These are phyloP conservation scores for Tulasnella sp. DNA, from an alignment of 768 basidiomycete species.

Conservation along the genomic window DNA sequence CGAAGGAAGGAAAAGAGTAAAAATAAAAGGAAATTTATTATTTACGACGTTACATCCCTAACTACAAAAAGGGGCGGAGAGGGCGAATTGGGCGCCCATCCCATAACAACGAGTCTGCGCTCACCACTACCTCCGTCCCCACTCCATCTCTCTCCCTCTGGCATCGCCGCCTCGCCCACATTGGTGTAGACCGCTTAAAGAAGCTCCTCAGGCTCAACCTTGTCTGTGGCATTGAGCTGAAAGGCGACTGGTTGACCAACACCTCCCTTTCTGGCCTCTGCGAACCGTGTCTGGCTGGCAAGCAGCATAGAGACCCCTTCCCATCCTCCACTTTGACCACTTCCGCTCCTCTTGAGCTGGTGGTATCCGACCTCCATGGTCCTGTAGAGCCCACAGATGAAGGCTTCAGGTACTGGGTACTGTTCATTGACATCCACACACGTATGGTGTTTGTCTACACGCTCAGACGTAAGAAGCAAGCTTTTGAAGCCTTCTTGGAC, in stretches of 20 bases:
- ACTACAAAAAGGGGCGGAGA: too few relatives aligned
- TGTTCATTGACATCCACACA: constrained; percentile 9
- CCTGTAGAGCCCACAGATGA: background rate
- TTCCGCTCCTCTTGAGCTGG: background rate
- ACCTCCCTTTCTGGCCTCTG: background rate
- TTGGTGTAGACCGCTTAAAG: background rate
- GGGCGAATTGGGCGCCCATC: too few relatives aligned
- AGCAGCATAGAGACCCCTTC: constrained; percentile 3
- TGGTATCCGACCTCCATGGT: constrained; percentile 13
- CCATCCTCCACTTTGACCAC: background rate
- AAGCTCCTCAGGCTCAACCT: background rate
- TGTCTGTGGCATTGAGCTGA: background rate
- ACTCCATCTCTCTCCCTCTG: background rate
- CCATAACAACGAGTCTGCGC: background rate
- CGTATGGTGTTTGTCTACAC: background rate
- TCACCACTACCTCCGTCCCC: background rate
- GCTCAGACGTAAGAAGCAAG: constrained; percentile 5
- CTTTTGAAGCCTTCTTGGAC: constrained; percentile 5
- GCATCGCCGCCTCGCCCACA: background rate
- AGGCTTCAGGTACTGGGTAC: constrained; percentile 12
- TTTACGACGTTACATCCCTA: too few relatives aligned
- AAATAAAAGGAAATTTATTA: too few relatives aligned
- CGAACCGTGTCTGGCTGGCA: constrained; percentile 7
- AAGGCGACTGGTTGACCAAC: too few relatives aligned
- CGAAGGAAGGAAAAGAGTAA: too few relatives aligned